Percentiles rank a stretch among this genome's conserved stretches.
Conservation (phyloP, 176 grass and related monocot species). For the Thalia dealbata region DNA sequence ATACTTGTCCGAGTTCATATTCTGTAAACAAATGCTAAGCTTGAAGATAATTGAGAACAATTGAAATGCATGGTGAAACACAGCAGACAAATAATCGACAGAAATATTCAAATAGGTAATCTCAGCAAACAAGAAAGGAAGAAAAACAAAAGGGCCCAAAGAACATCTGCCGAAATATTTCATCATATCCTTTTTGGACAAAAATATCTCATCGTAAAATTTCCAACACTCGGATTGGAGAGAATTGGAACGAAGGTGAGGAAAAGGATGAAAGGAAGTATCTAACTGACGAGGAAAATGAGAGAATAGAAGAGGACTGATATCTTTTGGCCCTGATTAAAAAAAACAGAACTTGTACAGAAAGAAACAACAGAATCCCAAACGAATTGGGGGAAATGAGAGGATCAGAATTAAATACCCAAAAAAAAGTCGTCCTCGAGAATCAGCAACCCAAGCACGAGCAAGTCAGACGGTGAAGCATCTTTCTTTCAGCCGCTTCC, state of each 20-base stretch:
- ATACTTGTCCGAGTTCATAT: neutral
- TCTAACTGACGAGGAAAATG: too few relatives aligned
- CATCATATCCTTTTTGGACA: too few relatives aligned
- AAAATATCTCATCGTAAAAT: too few relatives aligned
- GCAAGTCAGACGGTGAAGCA: neutral
- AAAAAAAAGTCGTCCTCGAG: neutral
- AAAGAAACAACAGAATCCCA: neutral
- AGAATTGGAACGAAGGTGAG: too few relatives aligned
- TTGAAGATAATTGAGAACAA: neutral
- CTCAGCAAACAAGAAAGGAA: neutral
- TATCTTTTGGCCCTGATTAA: too few relatives aligned
- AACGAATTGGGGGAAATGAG: neutral
- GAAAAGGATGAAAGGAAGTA: too few relatives aligned
- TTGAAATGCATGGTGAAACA: neutral
- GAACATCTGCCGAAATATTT: neutral
- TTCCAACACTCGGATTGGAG: too few relatives aligned
- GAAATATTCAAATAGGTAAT: neutral
- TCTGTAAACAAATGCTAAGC: neutral
- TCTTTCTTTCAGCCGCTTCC: neutral
- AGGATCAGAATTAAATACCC: neutral
- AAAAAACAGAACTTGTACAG: too few relatives aligned
- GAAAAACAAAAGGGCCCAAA: neutral
- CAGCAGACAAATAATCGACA: neutral
- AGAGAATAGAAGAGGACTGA: too few relatives aligned
- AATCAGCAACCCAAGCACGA: neutral